Conservation (phyloP, 345 rosid genomes). For the Brassica incana region DNA sequence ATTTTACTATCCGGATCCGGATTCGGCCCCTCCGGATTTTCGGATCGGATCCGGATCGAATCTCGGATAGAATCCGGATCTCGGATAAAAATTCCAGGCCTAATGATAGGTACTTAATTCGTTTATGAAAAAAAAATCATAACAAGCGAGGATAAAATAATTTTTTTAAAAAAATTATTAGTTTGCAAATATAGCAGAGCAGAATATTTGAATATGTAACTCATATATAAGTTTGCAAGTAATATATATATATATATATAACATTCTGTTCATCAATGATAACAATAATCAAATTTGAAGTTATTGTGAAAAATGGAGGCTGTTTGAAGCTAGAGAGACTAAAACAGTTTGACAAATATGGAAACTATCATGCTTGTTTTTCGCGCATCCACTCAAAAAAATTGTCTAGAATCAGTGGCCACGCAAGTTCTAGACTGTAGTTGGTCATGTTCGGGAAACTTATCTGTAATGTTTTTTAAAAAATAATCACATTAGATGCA, state of each 20-base stretch:
- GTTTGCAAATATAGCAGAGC: no score
- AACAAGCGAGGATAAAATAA: no score
- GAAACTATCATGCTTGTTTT: constrained; percentile 54
- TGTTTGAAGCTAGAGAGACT: constrained; percentile 47
- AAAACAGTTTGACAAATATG: constrained; percentile 9
- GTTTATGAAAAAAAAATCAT: no score
- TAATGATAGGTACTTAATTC: no score
- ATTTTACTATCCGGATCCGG: no score
- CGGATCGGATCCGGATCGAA: no score
- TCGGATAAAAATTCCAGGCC: no score
- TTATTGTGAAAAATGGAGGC: constrained; percentile 18
- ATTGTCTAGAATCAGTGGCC: constrained; percentile 97
- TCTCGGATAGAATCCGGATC: no score
- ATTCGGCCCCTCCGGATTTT: no score
- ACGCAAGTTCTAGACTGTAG: constrained; percentile 86
- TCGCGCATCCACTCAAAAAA: constrained; percentile 95
- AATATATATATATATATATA: no score
- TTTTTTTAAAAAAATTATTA: no score
- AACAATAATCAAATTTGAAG: constrained; percentile 1
- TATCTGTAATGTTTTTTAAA: constrained; percentile 52
- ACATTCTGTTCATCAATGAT: neutral
- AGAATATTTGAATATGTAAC: neutral
- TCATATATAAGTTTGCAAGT: neutral
- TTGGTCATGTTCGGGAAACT: constrained; percentile 77
- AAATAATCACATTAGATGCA: constrained; percentile 19